Evolutionary conservation across 148 eudicot species (phyloP).

Genomic region (Linanthus parryae): DNA sequence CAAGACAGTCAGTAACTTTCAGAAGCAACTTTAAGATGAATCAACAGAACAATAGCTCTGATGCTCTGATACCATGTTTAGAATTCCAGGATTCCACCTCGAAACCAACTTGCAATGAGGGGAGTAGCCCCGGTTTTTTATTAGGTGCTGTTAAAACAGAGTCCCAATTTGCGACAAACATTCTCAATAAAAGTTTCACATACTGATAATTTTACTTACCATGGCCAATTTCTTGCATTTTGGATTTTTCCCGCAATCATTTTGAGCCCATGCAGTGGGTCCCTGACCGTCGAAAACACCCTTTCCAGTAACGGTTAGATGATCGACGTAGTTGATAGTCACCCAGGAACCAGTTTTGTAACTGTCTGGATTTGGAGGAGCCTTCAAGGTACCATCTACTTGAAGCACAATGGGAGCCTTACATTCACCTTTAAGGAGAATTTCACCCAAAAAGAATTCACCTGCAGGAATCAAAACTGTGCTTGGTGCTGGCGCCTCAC

Average conservation of each 20-base stretch:
- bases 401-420: slow-evolving; percentile 31
- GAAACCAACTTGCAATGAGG: too few species aligned
- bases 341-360: not conserved
- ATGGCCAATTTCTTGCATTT: not conserved
- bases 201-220: too few species aligned
- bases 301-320: slow-evolving; percentile 1
- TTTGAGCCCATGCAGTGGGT: not conserved
- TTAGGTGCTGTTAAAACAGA: too few species aligned
- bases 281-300: slow-evolving; percentile 15
- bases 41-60: too few species aligned
- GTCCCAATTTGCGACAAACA: too few species aligned
- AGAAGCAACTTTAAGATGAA: too few species aligned
- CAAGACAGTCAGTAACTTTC: too few species aligned
- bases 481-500: slow-evolving; percentile 27
- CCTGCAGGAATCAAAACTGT: slow-evolving; percentile 46
- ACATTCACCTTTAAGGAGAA: slow-evolving; percentile 39
- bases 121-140: too few species aligned
- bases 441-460: slow-evolving; percentile 11
- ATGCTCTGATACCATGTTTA: too few species aligned
- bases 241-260: slow-evolving; percentile 4
- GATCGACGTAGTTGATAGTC: not conserved
- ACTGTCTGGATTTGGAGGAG: slow-evolving; percentile 15
- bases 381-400: slow-evolving; percentile 43
- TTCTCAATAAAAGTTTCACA: too few species aligned
- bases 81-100: too few species aligned